A percentile compares a stretch with the other conserved stretches of the same genome.
These are phyloP conservation scores for Lignosus rhinocerotis DNA, from an alignment of 1,284 basidiomycete genomes.

Conservation along the genomic window DNA sequence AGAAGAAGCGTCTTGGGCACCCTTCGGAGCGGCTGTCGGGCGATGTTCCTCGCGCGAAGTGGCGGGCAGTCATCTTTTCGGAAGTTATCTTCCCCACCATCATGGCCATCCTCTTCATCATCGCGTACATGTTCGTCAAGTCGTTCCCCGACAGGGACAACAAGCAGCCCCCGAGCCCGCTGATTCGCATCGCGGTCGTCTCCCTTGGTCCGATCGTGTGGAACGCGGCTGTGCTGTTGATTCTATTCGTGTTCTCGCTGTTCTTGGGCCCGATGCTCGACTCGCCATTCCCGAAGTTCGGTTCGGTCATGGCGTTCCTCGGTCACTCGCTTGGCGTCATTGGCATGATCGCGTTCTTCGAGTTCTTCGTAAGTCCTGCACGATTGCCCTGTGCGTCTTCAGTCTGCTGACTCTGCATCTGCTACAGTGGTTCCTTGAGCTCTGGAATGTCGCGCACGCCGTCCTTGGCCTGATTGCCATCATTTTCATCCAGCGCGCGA, in stretches of 20 bases:
- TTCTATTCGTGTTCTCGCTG: conserved; percentile 87
- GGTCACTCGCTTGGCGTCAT: conserved; percentile 81
- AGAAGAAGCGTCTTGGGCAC: conserved; percentile 92
- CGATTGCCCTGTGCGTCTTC: background rate
- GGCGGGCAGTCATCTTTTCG: conserved; percentile 86
- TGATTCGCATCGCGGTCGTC: conserved; percentile 92
- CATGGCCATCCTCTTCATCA: conserved; percentile 82
- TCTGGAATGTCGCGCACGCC: conserved; percentile 90
- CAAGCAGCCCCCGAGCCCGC: conserved; percentile 65
- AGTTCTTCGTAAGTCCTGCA: conserved; percentile 74
- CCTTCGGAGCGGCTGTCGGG: conserved; percentile 94
- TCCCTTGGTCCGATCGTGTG: conserved; percentile 94
- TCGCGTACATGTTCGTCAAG: conserved; percentile 90
- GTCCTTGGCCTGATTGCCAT: conserved; percentile 87
- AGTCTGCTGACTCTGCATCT: conserved; percentile 16
- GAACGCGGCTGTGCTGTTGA: conserved; percentile 88
- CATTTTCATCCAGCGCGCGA: conserved; percentile 84
- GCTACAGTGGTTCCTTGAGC: conserved; percentile 87
- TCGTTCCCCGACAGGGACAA: conserved; percentile 78
- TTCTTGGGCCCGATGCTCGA: conserved; percentile 93
- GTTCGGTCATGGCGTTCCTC: conserved; percentile 86
- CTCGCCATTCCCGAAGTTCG: conserved; percentile 82
- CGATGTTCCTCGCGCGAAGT: conserved; percentile 87
- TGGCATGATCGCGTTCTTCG: conserved; percentile 91
- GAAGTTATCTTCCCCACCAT: conserved; percentile 86